Percentiles rank a stretch among this genome's conserved stretches.
Evolutionary conservation across 1,284 basidiomycete species (phyloP).

Genomic region (Cutaneotrichosporon arboriforme): DNA sequence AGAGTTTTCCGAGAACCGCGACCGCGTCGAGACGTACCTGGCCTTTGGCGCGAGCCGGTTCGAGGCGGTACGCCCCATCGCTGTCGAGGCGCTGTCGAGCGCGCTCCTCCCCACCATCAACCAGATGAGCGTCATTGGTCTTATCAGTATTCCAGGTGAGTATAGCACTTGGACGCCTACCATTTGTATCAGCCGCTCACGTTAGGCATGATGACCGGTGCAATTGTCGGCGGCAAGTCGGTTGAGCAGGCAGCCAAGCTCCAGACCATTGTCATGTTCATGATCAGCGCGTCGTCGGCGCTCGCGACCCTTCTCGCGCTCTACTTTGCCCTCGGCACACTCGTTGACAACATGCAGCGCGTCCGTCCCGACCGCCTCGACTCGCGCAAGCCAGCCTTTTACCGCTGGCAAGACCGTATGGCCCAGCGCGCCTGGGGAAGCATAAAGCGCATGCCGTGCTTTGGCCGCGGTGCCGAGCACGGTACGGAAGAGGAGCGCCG

Average conservation of each 20-base stretch:
- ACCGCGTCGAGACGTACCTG: conserved; percentile 75
- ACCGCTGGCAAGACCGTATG: conserved; percentile 40
- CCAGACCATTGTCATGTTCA: conserved; percentile 88
- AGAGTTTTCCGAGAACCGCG: conserved; percentile 59
- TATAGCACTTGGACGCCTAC: not conserved
- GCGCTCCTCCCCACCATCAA: conserved; percentile 75
- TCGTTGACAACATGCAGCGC: conserved; percentile 64
- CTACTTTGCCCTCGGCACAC: conserved; percentile 56
- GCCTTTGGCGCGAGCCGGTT: conserved; percentile 72
- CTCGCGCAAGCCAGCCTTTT: conserved; percentile 52
- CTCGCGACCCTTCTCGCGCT: conserved; percentile 63
- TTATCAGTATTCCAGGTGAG: conserved; percentile 55
- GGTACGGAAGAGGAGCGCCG: conserved; percentile 14
- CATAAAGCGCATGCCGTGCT: conserved; percentile 6
- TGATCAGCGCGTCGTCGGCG: conserved; percentile 71
- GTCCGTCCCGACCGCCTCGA: conserved; percentile 65
- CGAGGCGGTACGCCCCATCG: conserved; percentile 72
- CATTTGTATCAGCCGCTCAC: conserved; percentile 1
- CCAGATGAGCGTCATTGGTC: conserved; percentile 77
- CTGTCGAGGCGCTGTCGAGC: conserved; percentile 66
- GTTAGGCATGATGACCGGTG: conserved; percentile 76
- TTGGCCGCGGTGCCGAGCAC: conserved; percentile 6
- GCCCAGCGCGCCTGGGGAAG: conserved; percentile 1
- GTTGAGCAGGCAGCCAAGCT: conserved; percentile 75
- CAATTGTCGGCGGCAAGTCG: conserved; percentile 73